phyloP scores from a whole-genome alignment of 305 asterid genomes.

The Ajuga reptans region DNA sequence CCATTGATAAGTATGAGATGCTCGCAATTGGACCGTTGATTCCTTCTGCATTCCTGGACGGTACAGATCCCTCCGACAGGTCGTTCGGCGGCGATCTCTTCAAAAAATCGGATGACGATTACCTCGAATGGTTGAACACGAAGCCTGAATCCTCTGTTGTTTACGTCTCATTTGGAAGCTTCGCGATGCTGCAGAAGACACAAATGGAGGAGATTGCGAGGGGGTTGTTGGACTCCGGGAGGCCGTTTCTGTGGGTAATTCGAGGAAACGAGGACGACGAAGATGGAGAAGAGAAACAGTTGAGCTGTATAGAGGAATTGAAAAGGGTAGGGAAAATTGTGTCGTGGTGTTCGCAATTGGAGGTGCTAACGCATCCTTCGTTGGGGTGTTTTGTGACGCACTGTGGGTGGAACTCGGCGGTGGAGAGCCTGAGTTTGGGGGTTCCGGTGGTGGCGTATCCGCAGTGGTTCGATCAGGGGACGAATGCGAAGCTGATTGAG shows the following conservation, averaged over 20 bases:
- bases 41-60: slow-evolving; percentile 36
- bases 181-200: slow-evolving; percentile 19
- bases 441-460: slow-evolving; percentile 19
- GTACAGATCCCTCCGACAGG: slow-evolving; percentile 30
- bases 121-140: slow-evolving; percentile 35
- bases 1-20: slow-evolving; percentile 29
- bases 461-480: slow-evolving; percentile 18
- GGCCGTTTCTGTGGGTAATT: slow-evolving; percentile 49
- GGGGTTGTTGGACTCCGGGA: slow-evolving; percentile 23
- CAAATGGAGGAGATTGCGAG: slow-evolving; percentile 42
- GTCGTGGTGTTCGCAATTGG: slow-evolving; percentile 43
- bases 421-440: slow-evolving; percentile 17
- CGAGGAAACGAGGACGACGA: slow-evolving; percentile 9
- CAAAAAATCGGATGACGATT: slow-evolving; percentile 24
- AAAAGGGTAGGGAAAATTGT: slow-evolving; percentile 34
- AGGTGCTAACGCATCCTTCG: slow-evolving; percentile 24
- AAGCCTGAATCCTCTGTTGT: slow-evolving; percentile 35
- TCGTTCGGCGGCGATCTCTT: slow-evolving; percentile 38
- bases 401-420: slow-evolving; percentile 25
- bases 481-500: slow-evolving; percentile 19
- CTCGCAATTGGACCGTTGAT: slow-evolving; percentile 46
- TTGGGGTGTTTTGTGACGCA: slow-evolving; percentile 24
- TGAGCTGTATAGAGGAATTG: slow-evolving; percentile 28
- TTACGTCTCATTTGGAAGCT: slow-evolving; percentile 50
- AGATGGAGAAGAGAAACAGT: background rate